These are phyloP conservation scores for Capsella bursapastoris DNA, from an alignment of 345 rosid genomes.

Conservation along the genomic window DNA sequence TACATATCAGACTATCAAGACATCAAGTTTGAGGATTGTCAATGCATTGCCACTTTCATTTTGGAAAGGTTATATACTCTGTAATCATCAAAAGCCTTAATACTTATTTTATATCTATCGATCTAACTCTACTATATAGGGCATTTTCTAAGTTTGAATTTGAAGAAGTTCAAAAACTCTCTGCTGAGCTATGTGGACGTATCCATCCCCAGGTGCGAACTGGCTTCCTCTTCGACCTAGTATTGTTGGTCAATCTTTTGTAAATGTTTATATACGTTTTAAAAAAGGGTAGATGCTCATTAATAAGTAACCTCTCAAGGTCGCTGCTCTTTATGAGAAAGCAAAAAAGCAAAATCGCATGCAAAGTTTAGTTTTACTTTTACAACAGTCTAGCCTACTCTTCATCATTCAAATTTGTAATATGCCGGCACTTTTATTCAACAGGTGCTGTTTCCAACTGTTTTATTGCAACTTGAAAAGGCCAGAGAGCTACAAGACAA, in stretches of 20 bases:
- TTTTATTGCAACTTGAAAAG: conserved; percentile 54
- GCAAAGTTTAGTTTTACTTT: conserved; percentile 4
- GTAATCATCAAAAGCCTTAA: conserved; percentile 32
- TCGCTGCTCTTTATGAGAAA: conserved; percentile 17
- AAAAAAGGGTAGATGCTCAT: conserved; percentile 12
- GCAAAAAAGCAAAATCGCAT: conserved; percentile 14
- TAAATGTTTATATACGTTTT: conserved; percentile 4
- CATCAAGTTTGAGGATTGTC: conserved; percentile 48
- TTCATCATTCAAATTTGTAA: conserved; percentile 22
- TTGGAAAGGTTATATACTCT: conserved; percentile 62
- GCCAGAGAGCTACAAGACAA: conserved; percentile 54
- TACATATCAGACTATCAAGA: conserved; percentile 53
- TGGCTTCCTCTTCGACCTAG: conserved; percentile 30
- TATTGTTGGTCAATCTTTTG: conserved; percentile 14
- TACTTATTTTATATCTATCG: conserved; percentile 26
- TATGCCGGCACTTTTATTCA: conserved; percentile 26
- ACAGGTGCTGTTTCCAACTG: conserved; percentile 80
- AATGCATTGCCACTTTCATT: conserved; percentile 67
- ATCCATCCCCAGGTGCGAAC: conserved; percentile 71
- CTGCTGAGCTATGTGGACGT: conserved; percentile 96
- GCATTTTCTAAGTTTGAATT: conserved; percentile 71
- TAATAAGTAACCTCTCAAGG: conserved; percentile 16
- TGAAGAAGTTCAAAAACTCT: conserved; percentile 84
- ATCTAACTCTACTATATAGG: conserved; percentile 50
- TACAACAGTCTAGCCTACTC: not conserved